These are phyloP conservation scores for Sisymbrium irio DNA, from an alignment of 345 rosid genomes.

Conservation along the genomic window DNA sequence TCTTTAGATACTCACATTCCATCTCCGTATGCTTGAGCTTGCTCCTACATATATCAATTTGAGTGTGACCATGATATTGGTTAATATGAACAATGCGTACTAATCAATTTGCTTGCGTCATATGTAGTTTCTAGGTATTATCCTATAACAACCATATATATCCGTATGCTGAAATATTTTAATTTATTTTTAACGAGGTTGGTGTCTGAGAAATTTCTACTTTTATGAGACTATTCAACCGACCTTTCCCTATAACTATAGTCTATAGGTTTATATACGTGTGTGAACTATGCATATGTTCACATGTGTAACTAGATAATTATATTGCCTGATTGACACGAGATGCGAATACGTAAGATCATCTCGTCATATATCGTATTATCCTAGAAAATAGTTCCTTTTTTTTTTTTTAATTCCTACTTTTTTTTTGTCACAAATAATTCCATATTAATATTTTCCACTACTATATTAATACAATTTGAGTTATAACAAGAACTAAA, in stretches of 20 bases:
- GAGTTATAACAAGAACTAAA: background rate
- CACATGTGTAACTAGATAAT: conserved; percentile 21
- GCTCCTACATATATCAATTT: conserved; percentile 39
- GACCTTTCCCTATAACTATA: background rate
- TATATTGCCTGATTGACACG: conserved; percentile 24
- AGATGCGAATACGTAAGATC: background rate
- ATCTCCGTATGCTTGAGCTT: conserved; percentile 68
- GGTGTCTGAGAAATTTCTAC: conserved; percentile 11
- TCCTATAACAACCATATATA: background rate
- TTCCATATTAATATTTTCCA: background rate
- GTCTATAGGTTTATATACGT: background rate
- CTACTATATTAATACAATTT: background rate
- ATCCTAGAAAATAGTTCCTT: background rate
- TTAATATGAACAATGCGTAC: background rate
- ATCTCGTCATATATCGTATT: background rate
- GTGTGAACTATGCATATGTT: conserved; percentile 18
- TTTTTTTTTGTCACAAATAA: background rate
- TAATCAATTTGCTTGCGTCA: background rate
- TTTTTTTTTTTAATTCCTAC: background rate
- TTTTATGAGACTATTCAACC: conserved; percentile 23
- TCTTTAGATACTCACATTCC: conserved; percentile 56
- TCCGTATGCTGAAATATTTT: background rate
- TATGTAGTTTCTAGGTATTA: background rate
- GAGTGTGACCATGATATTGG: background rate
- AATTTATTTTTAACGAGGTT: background rate